phyloP scores from a whole-genome alignment of 1,284 basidiomycete genomes.

The Pseudozyma thailandica region DNA sequence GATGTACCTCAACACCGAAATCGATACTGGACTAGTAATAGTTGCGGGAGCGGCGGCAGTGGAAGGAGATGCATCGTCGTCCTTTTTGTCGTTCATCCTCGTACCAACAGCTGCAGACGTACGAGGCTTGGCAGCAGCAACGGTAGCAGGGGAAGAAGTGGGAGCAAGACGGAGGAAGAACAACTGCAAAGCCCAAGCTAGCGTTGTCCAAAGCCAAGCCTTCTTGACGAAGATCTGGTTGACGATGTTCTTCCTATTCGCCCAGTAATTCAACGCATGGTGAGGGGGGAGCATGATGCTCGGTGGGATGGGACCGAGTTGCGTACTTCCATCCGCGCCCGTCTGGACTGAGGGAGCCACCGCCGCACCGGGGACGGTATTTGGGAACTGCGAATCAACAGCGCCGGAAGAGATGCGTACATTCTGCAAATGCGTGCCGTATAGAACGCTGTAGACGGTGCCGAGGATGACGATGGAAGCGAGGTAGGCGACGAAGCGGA shows the following conservation, averaged over 20 bases:
- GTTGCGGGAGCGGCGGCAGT: constrained; percentile 12
- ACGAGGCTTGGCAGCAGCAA: constrained; percentile 1
- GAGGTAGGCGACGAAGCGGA: constrained; percentile 58
- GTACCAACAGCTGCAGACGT: constrained; percentile 6
- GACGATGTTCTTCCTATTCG: constrained; percentile 81
- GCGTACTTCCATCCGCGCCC: constrained; percentile 70
- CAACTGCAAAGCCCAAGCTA: constrained; percentile 41
- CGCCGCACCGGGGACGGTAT: constrained; percentile 30
- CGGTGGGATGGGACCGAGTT: constrained; percentile 71
- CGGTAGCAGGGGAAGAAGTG: not conserved
- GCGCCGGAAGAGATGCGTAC: constrained; percentile 65
- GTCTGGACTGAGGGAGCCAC: constrained; percentile 20
- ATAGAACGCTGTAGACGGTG: constrained; percentile 74
- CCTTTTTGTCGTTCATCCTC: no score
- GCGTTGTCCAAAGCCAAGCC: constrained; percentile 86
- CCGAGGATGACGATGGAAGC: constrained; percentile 71
- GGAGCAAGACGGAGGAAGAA: constrained; percentile 30
- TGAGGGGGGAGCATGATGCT: constrained; percentile 73
- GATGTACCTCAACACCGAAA: constrained; percentile 42
- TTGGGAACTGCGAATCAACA: constrained; percentile 15
- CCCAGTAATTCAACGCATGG: constrained; percentile 67
- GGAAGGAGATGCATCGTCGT: no score
- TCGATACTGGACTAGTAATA: constrained; percentile 32
- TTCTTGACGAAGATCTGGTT: constrained; percentile 90
- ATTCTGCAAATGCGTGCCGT: constrained; percentile 69